phyloP scores from a whole-genome alignment of 805 yeast species.

The Danielozyma ontarioensis region DNA sequence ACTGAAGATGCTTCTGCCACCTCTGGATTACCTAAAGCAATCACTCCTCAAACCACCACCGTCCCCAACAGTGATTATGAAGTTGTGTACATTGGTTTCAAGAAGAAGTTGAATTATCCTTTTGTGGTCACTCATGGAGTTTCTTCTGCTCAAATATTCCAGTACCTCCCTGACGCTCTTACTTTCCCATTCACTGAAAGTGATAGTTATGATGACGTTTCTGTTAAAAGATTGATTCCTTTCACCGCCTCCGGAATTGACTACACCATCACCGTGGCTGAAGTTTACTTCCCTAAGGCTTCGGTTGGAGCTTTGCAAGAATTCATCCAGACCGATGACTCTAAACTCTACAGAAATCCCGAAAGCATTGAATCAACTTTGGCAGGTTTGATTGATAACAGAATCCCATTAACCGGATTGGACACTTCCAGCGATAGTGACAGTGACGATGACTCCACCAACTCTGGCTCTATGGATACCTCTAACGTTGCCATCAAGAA shows the following conservation, averaged over 20 bases:
- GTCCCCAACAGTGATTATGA: slow-evolving; percentile 43
- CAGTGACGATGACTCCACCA: slow-evolving; percentile 4
- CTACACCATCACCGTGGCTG: slow-evolving; percentile 84
- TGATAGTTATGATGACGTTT: slow-evolving; percentile 34
- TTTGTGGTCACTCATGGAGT: slow-evolving; percentile 70
- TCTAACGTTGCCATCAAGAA: slow-evolving; percentile 9
- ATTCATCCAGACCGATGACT: slow-evolving; percentile 45
- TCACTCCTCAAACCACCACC: slow-evolving; percentile 56
- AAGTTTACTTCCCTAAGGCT: slow-evolving; percentile 68
- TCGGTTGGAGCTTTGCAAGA: slow-evolving; percentile 46
- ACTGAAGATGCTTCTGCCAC: slow-evolving; percentile 14
- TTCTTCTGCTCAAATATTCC: slow-evolving; percentile 80
- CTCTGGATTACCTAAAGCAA: slow-evolving; percentile 68
- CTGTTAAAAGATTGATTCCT: slow-evolving; percentile 72
- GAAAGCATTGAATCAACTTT: slow-evolving; percentile 51
- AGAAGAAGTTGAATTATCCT: slow-evolving; percentile 73
- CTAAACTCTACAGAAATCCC: slow-evolving; percentile 57
- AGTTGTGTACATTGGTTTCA: slow-evolving; percentile 73
- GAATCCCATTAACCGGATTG: slow-evolving; percentile 54
- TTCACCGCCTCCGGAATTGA: slow-evolving; percentile 46
- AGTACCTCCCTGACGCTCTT: slow-evolving; percentile 75
- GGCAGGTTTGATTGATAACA: slow-evolving; percentile 66
- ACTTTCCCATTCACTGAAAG: slow-evolving; percentile 50
- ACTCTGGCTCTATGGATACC: slow-evolving; percentile 34
- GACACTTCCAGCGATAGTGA: slow-evolving; percentile 12